Evolutionary conservation across 2,329 filamentous ascomycete genomes (phyloP).

Genomic region (Thielaviopsis cerberus): DNA sequence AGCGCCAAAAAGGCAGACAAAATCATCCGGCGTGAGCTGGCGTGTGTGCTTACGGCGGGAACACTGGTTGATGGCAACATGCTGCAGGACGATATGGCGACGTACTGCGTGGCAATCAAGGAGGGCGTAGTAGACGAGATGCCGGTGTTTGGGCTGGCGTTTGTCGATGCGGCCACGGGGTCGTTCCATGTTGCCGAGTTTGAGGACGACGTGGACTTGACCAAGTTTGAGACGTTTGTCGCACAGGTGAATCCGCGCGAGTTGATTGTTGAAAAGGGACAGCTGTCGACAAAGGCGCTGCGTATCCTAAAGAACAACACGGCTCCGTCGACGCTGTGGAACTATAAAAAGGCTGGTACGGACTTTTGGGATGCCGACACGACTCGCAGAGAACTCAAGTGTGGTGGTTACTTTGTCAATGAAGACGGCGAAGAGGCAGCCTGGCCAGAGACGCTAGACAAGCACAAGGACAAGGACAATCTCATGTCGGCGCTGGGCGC

Average conservation of each 20-base stretch:
- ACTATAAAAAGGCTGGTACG: slow-evolving; percentile 64
- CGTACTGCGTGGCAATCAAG: slow-evolving; percentile 90
- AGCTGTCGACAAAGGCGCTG: slow-evolving; percentile 68
- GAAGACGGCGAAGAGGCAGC: slow-evolving; percentile 35
- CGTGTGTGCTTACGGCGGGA: slow-evolving; percentile 76
- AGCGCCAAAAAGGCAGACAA: slow-evolving; percentile 61
- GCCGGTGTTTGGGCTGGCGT: slow-evolving; percentile 77
- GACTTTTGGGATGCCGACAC: slow-evolving; percentile 86
- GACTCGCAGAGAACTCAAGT: slow-evolving; percentile 63
- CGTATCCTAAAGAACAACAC: slow-evolving; percentile 95
- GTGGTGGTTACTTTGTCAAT: slow-evolving; percentile 57
- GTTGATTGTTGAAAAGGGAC: slow-evolving; percentile 72
- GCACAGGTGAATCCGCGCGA: slow-evolving; percentile 83
- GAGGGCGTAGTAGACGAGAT: slow-evolving; percentile 53
- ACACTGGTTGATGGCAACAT: slow-evolving; percentile 91
- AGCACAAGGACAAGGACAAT: slow-evolving; percentile 59
- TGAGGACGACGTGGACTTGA: slow-evolving; percentile 77
- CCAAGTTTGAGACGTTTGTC: slow-evolving; percentile 91
- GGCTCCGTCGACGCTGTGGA: slow-evolving; percentile 83
- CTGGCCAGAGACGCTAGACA: slow-evolving; percentile 60
- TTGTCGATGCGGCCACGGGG: slow-evolving; percentile 88
- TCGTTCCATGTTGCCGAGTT: slow-evolving; percentile 91
- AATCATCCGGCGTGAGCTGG: slow-evolving; percentile 76
- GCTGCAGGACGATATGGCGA: slow-evolving; percentile 95
- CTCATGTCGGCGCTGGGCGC: slow-evolving; percentile 85